Conservation (phyloP, 2,329 filamentous ascomycete species). For the Coniochaeta pulveracea region DNA sequence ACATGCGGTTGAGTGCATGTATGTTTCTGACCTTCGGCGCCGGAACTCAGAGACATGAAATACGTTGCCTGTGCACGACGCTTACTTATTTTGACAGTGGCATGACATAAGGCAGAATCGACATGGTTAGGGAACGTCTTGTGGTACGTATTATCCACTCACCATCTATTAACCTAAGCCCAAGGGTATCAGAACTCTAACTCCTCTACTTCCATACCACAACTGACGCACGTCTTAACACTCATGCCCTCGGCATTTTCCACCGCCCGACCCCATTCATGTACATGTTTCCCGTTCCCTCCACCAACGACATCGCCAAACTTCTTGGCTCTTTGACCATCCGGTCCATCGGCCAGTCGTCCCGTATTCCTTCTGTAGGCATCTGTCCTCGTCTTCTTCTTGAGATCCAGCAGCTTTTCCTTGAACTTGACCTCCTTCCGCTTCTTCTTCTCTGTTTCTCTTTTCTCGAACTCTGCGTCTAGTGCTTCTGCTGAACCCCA, state of each 20-base stretch:
- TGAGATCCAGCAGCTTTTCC: constrained; percentile 76
- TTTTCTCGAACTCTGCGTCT: constrained; percentile 76
- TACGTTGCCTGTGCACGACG: too few relatives aligned
- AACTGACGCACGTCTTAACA: constrained; percentile 68
- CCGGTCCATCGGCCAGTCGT: constrained; percentile 26
- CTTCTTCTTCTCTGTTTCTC: constrained; percentile 69
- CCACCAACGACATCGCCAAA: constrained; percentile 70
- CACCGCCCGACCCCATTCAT: constrained; percentile 71
- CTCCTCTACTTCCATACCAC: constrained; percentile 71
- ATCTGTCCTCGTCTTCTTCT: constrained; percentile 86
- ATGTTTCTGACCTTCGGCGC: too few relatives aligned
- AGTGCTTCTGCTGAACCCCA: constrained; percentile 83
- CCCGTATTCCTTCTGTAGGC: constrained; percentile 67
- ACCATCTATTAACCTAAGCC: too few relatives aligned
- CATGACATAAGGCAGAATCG: too few relatives aligned
- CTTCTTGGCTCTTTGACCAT: constrained; percentile 29
- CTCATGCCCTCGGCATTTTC: constrained; percentile 62
- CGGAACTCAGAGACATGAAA: too few relatives aligned
- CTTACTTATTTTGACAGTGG: too few relatives aligned
- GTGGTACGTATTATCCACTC: too few relatives aligned
- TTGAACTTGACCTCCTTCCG: constrained; percentile 89
- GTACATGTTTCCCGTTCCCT: constrained; percentile 60
- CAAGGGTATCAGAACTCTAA: constrained; percentile 47
- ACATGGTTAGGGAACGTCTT: too few relatives aligned
- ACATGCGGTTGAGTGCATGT: too few relatives aligned